Evolutionary conservation across 306 rosid species (phyloP), one percentile per base, ranked within the genome.

Genomic region (Mimosa pudica): DNA sequence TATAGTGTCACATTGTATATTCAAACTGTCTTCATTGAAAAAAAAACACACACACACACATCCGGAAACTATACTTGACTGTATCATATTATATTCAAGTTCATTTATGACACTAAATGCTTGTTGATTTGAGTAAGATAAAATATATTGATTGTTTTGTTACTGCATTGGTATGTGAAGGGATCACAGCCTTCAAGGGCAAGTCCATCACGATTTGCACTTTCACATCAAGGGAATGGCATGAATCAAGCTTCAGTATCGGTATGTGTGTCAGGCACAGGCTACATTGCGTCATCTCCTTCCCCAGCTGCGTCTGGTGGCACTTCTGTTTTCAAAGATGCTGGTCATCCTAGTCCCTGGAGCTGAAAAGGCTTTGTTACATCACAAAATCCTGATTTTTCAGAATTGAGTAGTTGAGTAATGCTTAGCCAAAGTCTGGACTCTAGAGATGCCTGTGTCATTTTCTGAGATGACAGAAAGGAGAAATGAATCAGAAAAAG

Each of bases 161-260:
- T 80, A 65, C 81, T 63, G 18, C 41, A 30, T 82, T 60, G 57
- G n/a, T 67, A 33, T 83, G 4, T 90, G 83, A 85, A 95, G 99
- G 95, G 82, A 81, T 81, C 94, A 76, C 89, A 83, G 78, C 88
- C 96, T 66, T 61, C 93, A 8, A 94, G 96, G 77, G 79, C 90
- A 81, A 90, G 97, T 85, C 98, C 98, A 18, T 91, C 94, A 11
- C 89, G 94, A 67, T 87, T 95, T 79, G 90, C 92, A 79, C 88
- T 85, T 42, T 13, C 81, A 75, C 93, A 89, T 58, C 93, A 80
- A 36, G 97, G 90, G 24, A 88, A 82, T 78, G 86, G 92, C 14
- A 61, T 85, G 61, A 92, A 84, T 84, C 71, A 87, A 51, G 89
- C 98, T 71, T 84, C 97, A 0, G 75, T 88, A 68, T 85, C 97